phyloP scores from a whole-genome alignment of 1,284 basidiomycete genomes.

The Takashimella tepidaria region DNA sequence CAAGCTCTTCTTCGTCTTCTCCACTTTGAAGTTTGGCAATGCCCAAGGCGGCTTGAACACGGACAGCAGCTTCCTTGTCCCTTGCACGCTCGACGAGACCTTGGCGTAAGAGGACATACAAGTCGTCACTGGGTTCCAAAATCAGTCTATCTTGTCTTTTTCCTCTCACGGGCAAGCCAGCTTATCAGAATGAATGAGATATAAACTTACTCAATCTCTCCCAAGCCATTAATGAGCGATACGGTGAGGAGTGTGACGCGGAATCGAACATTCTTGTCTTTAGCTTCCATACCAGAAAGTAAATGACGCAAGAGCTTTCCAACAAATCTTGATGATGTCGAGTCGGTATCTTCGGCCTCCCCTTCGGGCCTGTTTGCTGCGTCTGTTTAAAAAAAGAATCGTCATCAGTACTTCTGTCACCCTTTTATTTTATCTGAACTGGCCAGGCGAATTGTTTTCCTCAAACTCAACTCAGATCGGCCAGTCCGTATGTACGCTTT shows the following conservation, averaged over 20 bases:
- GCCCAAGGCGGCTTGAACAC: constrained; percentile 78
- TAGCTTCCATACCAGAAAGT: constrained; percentile 76
- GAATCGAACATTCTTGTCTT: constrained; percentile 82
- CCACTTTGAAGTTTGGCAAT: constrained; percentile 76
- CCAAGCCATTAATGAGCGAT: constrained; percentile 71
- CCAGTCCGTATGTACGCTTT: too few relatives aligned
- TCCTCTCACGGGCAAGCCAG: too few relatives aligned
- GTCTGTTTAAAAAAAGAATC: too few relatives aligned
- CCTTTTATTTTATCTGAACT: too few relatives aligned
- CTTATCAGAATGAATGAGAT: too few relatives aligned
- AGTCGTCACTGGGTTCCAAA: constrained; percentile 74
- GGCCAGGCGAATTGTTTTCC: too few relatives aligned
- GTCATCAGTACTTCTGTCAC: too few relatives aligned
- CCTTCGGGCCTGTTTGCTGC: constrained; percentile 35
- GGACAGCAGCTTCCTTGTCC: constrained; percentile 80
- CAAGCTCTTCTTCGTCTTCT: constrained; percentile 64
- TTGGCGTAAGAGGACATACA: constrained; percentile 64
- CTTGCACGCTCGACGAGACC: constrained; percentile 69
- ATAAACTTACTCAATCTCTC: constrained; percentile 71
- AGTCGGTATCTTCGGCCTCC: constrained; percentile 65
- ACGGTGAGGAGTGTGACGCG: constrained; percentile 73
- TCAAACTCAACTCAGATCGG: too few relatives aligned
- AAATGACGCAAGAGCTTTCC: constrained; percentile 69
- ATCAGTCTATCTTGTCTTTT: too few relatives aligned
- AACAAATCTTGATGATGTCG: constrained; percentile 67